Evolutionary conservation across 2,329 filamentous ascomycete genomes (phyloP), one percentile per base, ranked within the genome.

Genomic region (Corinectria fuckeliana): DNA sequence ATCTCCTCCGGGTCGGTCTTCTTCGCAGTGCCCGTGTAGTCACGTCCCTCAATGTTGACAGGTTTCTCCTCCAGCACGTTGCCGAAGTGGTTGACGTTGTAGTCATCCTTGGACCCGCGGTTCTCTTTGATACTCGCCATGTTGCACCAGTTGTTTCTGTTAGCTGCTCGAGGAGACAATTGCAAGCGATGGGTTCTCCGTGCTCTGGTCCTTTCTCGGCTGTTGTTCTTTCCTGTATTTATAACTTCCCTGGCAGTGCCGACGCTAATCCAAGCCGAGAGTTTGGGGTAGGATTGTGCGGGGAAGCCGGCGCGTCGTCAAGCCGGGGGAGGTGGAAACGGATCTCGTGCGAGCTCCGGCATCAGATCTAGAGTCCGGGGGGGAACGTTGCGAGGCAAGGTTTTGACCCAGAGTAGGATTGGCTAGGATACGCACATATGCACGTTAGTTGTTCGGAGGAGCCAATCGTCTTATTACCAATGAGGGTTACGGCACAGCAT

Each of bases 1-100:
- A 76, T 78, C 69, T 80, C 78, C 20, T 72, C 68, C 0, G 76
- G 75, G 32, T 80, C 75, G 3, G 75, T 78, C 63, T 78, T 78
- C 60, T 68, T 70, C 11, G 58, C 69, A 1, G 74, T 72, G 16
- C 77, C 77, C 14, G 77, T 76, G 63, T 77, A 78, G 58, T 79
- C 77, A 6, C 68, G 42, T 32, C 64, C 51, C n/a, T 60, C 50
- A 16, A 36, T 58, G 18, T 63, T 62, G 1, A 42, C 41, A 7
- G 63, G 59, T 25, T 69, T 69, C 58, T 69, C 66, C 38, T 69
- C 65, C 1, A 69, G 58, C 1, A 69, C 58, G 39, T 65, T 68
- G 6, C 68, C 66, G 6, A 69, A 57, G n/a, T 69, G 67, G 2
- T 62, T 56, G 25, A 68, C 63, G 23, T 66, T 57, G 20, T 63